A percentile compares a stretch with the other conserved stretches of the same genome.
Evolutionary conservation across 75 land plant genomes (phyloP).

Genomic region (Cunninghamia lanceolata): DNA sequence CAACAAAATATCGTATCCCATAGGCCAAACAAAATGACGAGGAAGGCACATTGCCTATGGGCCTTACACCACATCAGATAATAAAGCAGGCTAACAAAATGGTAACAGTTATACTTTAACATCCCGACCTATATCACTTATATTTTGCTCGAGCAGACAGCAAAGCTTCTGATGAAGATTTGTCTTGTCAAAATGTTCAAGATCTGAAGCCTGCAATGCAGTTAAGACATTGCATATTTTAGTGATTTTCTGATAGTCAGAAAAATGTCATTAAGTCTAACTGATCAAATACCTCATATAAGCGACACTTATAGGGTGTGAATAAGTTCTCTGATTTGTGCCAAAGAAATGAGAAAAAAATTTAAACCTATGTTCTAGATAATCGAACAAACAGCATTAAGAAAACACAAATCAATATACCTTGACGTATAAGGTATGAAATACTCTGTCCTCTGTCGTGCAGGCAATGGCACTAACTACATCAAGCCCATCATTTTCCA

Average conservation of each 20-base stretch:
- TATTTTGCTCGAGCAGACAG: not conserved
- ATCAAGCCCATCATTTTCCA: not conserved
- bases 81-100: not conserved
- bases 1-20: too few relatives aligned
- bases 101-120: not conserved
- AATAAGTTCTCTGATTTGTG: not conserved
- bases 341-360: not conserved
- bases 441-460: not conserved
- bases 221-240: not conserved
- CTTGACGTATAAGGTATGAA: not conserved
- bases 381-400: not conserved
- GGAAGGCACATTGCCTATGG: too few relatives aligned
- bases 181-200: not conserved
- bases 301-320: too few relatives aligned
- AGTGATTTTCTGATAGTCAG: not conserved
- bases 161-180: not conserved
- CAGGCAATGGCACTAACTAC: not conserved
- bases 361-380: not conserved
- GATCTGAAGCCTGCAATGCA: not conserved
- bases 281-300: not conserved
- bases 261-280: not conserved
- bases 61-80: too few relatives aligned
- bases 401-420: not conserved
- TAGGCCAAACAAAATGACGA: too few relatives aligned
- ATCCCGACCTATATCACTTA: not conserved